Conservation (phyloP, 768 basidiomycete species). For the Asterophora parasitica region DNA sequence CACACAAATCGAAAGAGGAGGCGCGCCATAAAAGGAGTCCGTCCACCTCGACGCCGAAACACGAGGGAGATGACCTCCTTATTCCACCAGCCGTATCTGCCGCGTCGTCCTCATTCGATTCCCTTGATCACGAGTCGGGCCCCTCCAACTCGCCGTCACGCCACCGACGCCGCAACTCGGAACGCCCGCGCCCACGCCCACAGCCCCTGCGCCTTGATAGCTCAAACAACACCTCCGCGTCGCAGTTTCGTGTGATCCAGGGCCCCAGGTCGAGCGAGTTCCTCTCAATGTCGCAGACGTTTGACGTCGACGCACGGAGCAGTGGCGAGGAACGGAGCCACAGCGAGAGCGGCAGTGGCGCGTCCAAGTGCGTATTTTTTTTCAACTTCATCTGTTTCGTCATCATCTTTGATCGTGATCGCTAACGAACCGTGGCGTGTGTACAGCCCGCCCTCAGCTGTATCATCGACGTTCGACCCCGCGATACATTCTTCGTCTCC, state of each 20-base stretch:
- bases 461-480: background rate
- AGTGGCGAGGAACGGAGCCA: background rate
- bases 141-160: slow-evolving; percentile 1
- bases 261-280: too few relatives aligned
- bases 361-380: slow-evolving; percentile 5
- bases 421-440: too few relatives aligned
- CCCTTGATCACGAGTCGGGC: background rate
- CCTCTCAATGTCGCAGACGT: too few relatives aligned
- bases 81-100: background rate
- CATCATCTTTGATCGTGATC: too few relatives aligned
- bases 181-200: slow-evolving; percentile 19
- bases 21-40: too few relatives aligned
- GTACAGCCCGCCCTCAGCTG: background rate
- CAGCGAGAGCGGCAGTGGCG: slow-evolving; percentile 7
- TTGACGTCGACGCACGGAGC: too few relatives aligned
- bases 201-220: slow-evolving; percentile 26
- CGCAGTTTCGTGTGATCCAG: too few relatives aligned
- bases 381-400: too few relatives aligned
- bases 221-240: too few relatives aligned
- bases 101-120: background rate
- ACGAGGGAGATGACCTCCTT: too few relatives aligned
- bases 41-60: too few relatives aligned
- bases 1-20: slow-evolving; percentile 3
- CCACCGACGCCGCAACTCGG: background rate
- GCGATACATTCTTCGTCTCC: background rate